Conservation (phyloP, 352 stramenopile species). For the Phytopythium oedochilum region DNA sequence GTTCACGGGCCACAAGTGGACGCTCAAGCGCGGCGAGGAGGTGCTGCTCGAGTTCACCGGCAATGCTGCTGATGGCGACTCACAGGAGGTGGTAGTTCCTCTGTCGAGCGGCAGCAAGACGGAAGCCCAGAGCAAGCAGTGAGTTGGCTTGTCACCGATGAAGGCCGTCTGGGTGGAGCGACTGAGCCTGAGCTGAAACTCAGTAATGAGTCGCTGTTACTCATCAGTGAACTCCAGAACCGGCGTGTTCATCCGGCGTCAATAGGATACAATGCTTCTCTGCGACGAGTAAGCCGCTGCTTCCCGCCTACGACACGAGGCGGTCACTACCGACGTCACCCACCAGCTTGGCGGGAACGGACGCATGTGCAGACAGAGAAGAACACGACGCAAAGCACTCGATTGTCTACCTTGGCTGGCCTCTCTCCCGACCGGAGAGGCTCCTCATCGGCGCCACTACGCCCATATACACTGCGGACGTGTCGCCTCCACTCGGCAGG, state of each 20-base stretch:
- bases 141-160: too few species aligned
- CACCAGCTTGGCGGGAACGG: neutral
- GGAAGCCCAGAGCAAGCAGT: constrained; percentile 41
- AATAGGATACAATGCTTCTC: too few species aligned
- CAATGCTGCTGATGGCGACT: constrained; percentile 33
- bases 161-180: too few species aligned
- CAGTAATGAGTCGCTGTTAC: too few species aligned
- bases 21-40: constrained; percentile 43
- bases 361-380: neutral
- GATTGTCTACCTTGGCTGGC: neutral
- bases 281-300: too few species aligned
- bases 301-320: too few species aligned
- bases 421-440: neutral
- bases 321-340: neutral
- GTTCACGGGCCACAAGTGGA: constrained; percentile 66
- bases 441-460: neutral
- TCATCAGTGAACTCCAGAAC: too few species aligned
- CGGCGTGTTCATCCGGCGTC: too few species aligned
- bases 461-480: neutral
- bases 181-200: too few species aligned
- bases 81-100: constrained; percentile 45
- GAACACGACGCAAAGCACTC: constrained; percentile 4
- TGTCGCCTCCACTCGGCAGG: neutral
- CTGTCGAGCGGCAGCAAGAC: constrained; percentile 11
- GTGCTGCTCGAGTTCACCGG: constrained; percentile 52